Evolutionary conservation across 176 grass and related monocot genomes (phyloP).

Genomic region (Phoenix dactylifera): DNA sequence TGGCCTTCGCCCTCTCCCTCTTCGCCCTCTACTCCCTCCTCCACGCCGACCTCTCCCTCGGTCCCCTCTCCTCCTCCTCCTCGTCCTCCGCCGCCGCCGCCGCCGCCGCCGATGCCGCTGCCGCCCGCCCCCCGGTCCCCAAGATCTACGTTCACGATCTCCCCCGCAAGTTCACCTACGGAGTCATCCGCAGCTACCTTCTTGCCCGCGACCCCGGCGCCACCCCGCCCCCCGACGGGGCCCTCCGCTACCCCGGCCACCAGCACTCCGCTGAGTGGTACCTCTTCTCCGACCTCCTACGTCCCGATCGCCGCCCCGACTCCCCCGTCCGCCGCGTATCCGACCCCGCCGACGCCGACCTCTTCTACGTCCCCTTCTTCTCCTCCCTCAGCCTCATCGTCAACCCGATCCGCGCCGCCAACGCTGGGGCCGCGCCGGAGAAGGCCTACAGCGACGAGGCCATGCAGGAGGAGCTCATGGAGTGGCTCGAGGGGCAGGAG

Average conservation of each 20-base stretch:
- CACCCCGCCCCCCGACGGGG: constrained; percentile 17
- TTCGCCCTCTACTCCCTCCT: constrained; percentile 26
- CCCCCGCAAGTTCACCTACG: constrained; percentile 64
- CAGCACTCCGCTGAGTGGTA: constrained; percentile 92
- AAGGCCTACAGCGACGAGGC: constrained; percentile 54
- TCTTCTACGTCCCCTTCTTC: constrained; percentile 97
- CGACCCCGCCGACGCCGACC: constrained; percentile 55
- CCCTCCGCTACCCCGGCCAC: constrained; percentile 66
- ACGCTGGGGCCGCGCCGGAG: constrained; percentile 13
- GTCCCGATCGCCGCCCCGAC: constrained; percentile 16
- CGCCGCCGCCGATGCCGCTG: not conserved
- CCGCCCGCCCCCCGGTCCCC: not conserved
- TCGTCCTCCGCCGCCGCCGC: not conserved
- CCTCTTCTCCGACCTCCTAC: constrained; percentile 57
- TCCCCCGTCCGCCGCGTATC: constrained; percentile 44
- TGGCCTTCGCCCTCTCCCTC: constrained; percentile 25
- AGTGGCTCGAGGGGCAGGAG: constrained; percentile 57
- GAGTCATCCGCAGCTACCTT: constrained; percentile 65
- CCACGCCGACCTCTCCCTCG: constrained; percentile 15
- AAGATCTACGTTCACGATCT: constrained; percentile 82
- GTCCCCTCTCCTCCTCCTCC: constrained; percentile 6
- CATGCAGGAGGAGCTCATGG: constrained; percentile 76
- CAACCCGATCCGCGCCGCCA: constrained; percentile 51
- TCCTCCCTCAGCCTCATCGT: constrained; percentile 92
- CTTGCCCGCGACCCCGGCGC: constrained; percentile 20